Conservation (phyloP, 768 basidiomycete genomes). For the Holtermanniella nyarrowii region DNA sequence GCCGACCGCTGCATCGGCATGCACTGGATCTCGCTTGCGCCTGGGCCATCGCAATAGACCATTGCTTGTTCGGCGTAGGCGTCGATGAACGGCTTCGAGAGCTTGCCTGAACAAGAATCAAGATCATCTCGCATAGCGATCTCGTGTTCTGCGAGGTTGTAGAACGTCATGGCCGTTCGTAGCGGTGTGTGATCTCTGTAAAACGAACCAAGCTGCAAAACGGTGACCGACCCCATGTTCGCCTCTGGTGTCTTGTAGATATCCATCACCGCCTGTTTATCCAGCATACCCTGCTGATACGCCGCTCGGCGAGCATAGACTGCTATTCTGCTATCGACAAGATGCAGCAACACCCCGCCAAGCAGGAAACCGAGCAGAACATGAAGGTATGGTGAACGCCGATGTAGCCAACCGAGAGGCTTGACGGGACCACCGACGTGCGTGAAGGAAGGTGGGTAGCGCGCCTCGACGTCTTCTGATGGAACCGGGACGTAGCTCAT, state of each 20-base stretch:
- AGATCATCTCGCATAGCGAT: conserved; percentile 6
- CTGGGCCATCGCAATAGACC: conserved; percentile 10
- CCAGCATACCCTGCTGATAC: background rate
- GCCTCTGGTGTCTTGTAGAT: background rate
- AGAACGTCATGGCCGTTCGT: conserved; percentile 14
- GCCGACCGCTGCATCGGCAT: conserved; percentile 14
- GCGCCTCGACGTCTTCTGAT: too few relatives aligned
- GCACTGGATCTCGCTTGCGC: conserved; percentile 20
- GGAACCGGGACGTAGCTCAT: too few relatives aligned
- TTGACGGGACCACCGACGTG: background rate
- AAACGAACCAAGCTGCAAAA: conserved; percentile 15
- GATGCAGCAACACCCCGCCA: background rate
- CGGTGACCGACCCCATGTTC: background rate
- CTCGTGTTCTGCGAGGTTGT: conserved; percentile 23
- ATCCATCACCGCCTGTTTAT: background rate
- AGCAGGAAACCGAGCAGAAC: background rate
- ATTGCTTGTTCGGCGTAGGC: conserved; percentile 19
- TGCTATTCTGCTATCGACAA: background rate
- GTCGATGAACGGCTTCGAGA: conserved; percentile 17
- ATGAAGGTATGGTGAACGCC: background rate
- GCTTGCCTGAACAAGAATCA: conserved; percentile 26
- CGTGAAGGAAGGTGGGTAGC: background rate
- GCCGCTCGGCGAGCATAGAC: too few relatives aligned
- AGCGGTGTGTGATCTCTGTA: conserved; percentile 26
- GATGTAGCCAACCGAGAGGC: background rate